Conservation (phyloP, 1,284 basidiomycete genomes). For the Porodaedalea pini region DNA sequence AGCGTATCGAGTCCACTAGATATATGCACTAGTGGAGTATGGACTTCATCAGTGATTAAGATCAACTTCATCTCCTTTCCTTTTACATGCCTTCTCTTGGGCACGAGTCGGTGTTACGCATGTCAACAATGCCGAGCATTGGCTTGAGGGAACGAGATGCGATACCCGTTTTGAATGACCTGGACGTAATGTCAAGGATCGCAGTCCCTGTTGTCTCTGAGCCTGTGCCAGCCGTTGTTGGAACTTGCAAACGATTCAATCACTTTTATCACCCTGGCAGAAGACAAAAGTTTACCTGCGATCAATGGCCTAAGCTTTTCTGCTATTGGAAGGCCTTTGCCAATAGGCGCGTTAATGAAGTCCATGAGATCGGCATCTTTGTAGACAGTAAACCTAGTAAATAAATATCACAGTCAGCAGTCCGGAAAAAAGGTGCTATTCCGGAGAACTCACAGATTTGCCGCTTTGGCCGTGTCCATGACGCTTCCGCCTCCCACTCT, state of each 20-base stretch:
- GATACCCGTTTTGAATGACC: slow-evolving; percentile 94
- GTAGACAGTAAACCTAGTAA: slow-evolving; percentile 74
- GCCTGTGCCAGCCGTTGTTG: slow-evolving; percentile 96
- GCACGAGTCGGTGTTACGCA: slow-evolving; percentile 83
- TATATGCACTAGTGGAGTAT: slow-evolving; percentile 71
- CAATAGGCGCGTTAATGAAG: slow-evolving; percentile 95
- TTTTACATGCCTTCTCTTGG: slow-evolving; percentile 33
- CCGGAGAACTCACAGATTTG: slow-evolving; percentile 67
- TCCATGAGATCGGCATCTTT: slow-evolving; percentile 90
- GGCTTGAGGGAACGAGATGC: slow-evolving; percentile 90
- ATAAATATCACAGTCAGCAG: background rate
- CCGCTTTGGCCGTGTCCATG: slow-evolving; percentile 93
- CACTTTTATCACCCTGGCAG: background rate
- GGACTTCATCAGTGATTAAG: background rate
- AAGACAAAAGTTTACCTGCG: slow-evolving; percentile 48
- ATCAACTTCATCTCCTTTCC: background rate
- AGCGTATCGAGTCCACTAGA: slow-evolving; percentile 90
- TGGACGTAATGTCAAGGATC: slow-evolving; percentile 89
- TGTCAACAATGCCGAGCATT: slow-evolving; percentile 83
- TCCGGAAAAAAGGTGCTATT: slow-evolving; percentile 8
- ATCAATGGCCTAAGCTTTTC: slow-evolving; percentile 81
- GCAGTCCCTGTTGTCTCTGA: slow-evolving; percentile 98
- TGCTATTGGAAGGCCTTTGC: slow-evolving; percentile 84
- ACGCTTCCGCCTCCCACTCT: slow-evolving; percentile 94
- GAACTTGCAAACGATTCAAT: slow-evolving; percentile 44